Base-by-base conservation (phyloP, 345 rosid genomes). In the Linum trigynum region DNA sequence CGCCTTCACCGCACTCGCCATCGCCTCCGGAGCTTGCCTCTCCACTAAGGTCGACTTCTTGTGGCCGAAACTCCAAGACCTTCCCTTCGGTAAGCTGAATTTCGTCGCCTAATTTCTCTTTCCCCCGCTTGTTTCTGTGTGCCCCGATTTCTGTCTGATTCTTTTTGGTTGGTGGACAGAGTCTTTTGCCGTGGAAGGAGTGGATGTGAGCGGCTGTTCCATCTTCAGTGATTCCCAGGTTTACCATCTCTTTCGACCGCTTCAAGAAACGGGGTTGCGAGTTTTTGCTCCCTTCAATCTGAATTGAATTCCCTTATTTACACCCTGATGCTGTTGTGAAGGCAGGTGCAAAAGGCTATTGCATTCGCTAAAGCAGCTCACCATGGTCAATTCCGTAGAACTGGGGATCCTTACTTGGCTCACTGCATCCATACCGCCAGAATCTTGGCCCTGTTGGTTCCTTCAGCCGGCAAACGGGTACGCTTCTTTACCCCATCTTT, bases 331-430 rank as follows among this genome's bases (percentile, higher is more conserved):
- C 15, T 48, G 9, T 55, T 81, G 89, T 77, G 71, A 86, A 83
- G 89, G 85, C 82, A 86, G 92, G 92, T 86, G 79, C 85, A 65
- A 53, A 84, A 79, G 85, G 89, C 92, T 79, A 81, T 86, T 64
- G 81, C 78, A 56, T 86, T 86, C 72, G 85, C 89, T 15, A 86
- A 81, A 68, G 80, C 53, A 53, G 87, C 92, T 68, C 92, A 86
- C 62, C 73, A 74, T 61, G 84, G 92, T 39, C 89, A 84, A 74
- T 78, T 84, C 15, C 75, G 92, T 10, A 86, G 76, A 74, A 86
- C 86, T 0, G 92, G 89, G 62, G 92, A 86, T 10, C 85, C 92
- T 41, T 86, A 83, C 74, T 74, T 86, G 76, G 70, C 77, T 1
- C 89, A 86, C 65, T 84, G 89, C 67, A 84, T 84, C 70, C 89